Evolutionary conservation across 306 rosid species (phyloP), one percentile per base, ranked within the genome.

Genomic region (Urtica urens): DNA sequence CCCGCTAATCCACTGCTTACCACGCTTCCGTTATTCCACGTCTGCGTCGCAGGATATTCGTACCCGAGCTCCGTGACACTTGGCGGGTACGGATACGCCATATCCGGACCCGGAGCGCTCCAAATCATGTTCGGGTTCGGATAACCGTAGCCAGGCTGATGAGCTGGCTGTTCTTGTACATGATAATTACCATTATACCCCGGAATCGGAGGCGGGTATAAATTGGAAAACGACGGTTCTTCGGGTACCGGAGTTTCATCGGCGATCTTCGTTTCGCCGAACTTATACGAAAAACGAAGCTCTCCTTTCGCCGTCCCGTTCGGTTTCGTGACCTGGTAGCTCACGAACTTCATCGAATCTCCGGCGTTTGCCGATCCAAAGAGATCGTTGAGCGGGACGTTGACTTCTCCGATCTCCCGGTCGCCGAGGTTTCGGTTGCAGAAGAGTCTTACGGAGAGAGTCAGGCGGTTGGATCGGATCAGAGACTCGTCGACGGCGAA

Each of bases 1-100:
- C 96, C 96, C 3, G 72, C 41, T 72, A 87, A 58, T 23, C 96
- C 96, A 12, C 86, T 95, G 38, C 97, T 90, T 53, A 84, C 16
- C 0, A 88, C 93, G 79, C 81, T 63, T 21, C 87, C 83, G 23
- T 54, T 81, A 68, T 68, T 74, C 64, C 53, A 44, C 30, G 7
- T 31, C 14, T 6, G 38, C 6, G 55, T 67, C 23, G 57, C 60
- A 62, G 73, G 82, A 21, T 1, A 31, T 1, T 13, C 37, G 22
- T 76, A 62, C 23, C 76, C 88, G 24, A 76, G 67, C 3, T 78
- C 72, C 4, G 60, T 28, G n/a, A 41, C 70, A 8, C 58, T 59
- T 9, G 66, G 5, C n/a, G 40, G 40, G n/a, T 3, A 14, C n/a
- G 11, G 73, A 16, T 77, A 62, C 17, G n/a, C 79, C 90, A 19